Evolutionary conservation across 257 asterid genomes (phyloP).

Genomic region (Scutellaria minor): DNA sequence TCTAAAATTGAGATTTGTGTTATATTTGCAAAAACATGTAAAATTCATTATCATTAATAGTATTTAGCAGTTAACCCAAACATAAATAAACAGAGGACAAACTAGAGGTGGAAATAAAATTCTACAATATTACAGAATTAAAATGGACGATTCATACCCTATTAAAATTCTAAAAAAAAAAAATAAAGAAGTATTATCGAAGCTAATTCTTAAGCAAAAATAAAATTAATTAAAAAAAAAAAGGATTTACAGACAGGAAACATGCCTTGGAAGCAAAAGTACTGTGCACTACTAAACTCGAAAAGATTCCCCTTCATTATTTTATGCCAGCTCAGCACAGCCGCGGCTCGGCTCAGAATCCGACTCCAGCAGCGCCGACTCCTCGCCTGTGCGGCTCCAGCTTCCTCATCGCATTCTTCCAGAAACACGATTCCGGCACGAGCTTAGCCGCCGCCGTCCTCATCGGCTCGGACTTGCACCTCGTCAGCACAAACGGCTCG

Average conservation of each 20-base stretch:
- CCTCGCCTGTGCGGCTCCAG: conserved; percentile 80
- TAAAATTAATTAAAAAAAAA: conserved; percentile 3
- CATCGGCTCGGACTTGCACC: conserved; percentile 99
- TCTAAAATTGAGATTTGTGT: no score
- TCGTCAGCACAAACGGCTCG: conserved; percentile 86
- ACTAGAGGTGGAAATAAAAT: neutral
- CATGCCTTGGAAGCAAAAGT: conserved; percentile 40
- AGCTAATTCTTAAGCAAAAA: conserved; percentile 12
- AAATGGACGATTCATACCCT: neutral
- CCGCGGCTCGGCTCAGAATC: conserved; percentile 57
- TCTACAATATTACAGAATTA: neutral
- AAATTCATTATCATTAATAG: no score
- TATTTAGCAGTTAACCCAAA: no score
- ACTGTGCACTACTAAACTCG: conserved; percentile 40
- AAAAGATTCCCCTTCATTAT: conserved; percentile 34
- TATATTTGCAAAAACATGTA: no score
- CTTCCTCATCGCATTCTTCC: conserved; percentile 73
- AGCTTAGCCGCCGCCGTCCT: conserved; percentile 93
- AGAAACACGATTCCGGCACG: conserved; percentile 75
- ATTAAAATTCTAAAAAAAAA: neutral
- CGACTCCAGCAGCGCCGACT: conserved; percentile 81
- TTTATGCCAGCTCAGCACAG: conserved; percentile 41
- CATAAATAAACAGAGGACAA: no score
- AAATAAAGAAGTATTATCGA: conserved; percentile 12
- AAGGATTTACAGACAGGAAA: conserved; percentile 41